Evolutionary conservation across 352 stramenopile species (phyloP), one percentile per base, ranked within the genome.

Genomic region (Phytophthora palmivora): DNA sequence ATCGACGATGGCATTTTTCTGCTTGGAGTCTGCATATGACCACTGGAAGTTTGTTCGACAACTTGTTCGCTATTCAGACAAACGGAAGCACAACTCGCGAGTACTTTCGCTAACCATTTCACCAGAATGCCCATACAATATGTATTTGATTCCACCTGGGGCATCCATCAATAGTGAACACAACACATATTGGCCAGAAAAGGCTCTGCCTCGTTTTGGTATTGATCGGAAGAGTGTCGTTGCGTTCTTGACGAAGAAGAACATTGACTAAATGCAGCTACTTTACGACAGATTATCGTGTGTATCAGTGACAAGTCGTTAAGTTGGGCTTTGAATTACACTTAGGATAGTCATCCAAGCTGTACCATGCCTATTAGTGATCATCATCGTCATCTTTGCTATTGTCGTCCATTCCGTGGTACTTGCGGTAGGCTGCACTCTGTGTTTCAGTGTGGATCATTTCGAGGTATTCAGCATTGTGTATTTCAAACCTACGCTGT

Each of bases 381-480:
- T 74, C 49, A 18, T 63, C 56, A 8, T 74, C 38, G 18, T 83
- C 69, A 12, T 77, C 70, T 9, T 63, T 64, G 48, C 74, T 63
- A 22, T 71, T 52, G 14, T 67, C 62, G 19, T 78, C 55, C 19
- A 68, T 72, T 18, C 56, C 56, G 34, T 58, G 50, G 39, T 74
- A 47, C 4, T 61, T 59, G 10, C 46, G 44, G 18, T 51, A 71
- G 18, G 48, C 36, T 38, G 60, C 52, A 28, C 47, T 82, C 37
- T 81, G 76, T 3, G 58, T 60, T 61, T 88, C 82, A 14, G 81
- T 77, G 38, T 94, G 82, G 32, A 96, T 77, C 80, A 93, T 89
- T 48, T 92, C 85, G 19, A 93, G 68, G 62, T 96, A 96, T 60
- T 96, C 87, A 7, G 78, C 81, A 49, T 96, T 95, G 63, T 96